Conservation (phyloP, 306 rosid genomes). For the Casuarina equisetifolia region DNA sequence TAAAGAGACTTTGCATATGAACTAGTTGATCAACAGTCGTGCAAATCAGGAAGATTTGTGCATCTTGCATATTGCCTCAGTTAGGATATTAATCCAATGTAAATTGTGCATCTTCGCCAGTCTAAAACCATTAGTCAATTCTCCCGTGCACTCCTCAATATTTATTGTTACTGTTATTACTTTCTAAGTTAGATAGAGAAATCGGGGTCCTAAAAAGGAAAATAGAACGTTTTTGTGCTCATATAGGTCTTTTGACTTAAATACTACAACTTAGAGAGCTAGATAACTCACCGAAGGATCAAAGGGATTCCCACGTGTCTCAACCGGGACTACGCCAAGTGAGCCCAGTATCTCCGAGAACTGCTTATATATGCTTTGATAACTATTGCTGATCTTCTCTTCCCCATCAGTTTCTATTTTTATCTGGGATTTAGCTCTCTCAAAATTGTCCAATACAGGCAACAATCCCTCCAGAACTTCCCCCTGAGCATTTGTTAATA, state of each 20-base stretch:
- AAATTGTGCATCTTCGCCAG: neutral
- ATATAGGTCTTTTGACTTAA: constrained; percentile 7
- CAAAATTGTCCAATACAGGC: constrained; percentile 84
- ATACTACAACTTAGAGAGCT: constrained; percentile 12
- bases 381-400: constrained; percentile 85
- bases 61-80: neutral
- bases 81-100: neutral
- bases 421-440: constrained; percentile 87
- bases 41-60: constrained; percentile 11
- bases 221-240: constrained; percentile 11
- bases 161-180: neutral
- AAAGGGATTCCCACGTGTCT: constrained; percentile 81
- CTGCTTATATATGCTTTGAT: constrained; percentile 90
- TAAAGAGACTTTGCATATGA: neutral
- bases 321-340: constrained; percentile 77
- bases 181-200: neutral
- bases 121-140: neutral
- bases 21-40: neutral
- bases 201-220: neutral
- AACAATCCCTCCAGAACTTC: constrained; percentile 86
- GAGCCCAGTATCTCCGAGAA: constrained; percentile 72
- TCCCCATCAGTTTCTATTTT: constrained; percentile 93
- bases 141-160: neutral
- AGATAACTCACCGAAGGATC: constrained; percentile 84
- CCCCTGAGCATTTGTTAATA: constrained; percentile 87